Evolutionary conservation across 2,329 filamentous ascomycete genomes (phyloP).

Genomic region (Coniella lustricola): DNA sequence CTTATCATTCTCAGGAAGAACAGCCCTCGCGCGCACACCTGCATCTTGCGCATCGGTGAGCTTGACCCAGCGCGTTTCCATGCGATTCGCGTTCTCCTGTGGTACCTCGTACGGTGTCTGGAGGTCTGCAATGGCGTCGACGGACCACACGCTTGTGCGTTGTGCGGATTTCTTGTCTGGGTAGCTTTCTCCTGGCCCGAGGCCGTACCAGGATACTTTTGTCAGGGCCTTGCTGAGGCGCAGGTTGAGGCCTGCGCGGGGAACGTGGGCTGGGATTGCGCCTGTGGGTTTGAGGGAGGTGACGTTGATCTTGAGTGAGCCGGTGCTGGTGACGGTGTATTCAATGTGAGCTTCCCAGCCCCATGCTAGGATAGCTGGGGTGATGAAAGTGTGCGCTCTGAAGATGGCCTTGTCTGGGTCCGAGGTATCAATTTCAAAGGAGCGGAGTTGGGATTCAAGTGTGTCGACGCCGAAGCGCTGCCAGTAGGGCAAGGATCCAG

Average conservation of each 20-base stretch:
- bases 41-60: slow-evolving; percentile 21
- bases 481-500: slow-evolving; percentile 51
- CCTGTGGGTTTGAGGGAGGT: slow-evolving; percentile 38
- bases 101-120: slow-evolving; percentile 58
- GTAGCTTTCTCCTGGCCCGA: slow-evolving; percentile 58
- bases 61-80: slow-evolving; percentile 50
- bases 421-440: slow-evolving; percentile 25
- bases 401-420: slow-evolving; percentile 29
- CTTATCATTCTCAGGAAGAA: slow-evolving; percentile 24
- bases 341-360: slow-evolving; percentile 40
- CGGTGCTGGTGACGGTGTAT: slow-evolving; percentile 44
- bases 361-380: slow-evolving; percentile 57
- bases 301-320: slow-evolving; percentile 39
- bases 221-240: slow-evolving; percentile 40
- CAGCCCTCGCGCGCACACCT: slow-evolving; percentile 24
- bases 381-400: slow-evolving; percentile 40
- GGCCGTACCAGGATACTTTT: slow-evolving; percentile 51
- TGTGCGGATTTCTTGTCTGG: slow-evolving; percentile 54
- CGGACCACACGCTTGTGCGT: slow-evolving; percentile 41
- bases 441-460: slow-evolving; percentile 40
- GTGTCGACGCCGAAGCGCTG: slow-evolving; percentile 40
- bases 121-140: slow-evolving; percentile 38
- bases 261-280: slow-evolving; percentile 46
- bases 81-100: slow-evolving; percentile 60
- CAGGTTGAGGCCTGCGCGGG: slow-evolving; percentile 55